Evolutionary conservation across 768 basidiomycete genomes (phyloP).

Genomic region (Tephrocybe sp.): DNA sequence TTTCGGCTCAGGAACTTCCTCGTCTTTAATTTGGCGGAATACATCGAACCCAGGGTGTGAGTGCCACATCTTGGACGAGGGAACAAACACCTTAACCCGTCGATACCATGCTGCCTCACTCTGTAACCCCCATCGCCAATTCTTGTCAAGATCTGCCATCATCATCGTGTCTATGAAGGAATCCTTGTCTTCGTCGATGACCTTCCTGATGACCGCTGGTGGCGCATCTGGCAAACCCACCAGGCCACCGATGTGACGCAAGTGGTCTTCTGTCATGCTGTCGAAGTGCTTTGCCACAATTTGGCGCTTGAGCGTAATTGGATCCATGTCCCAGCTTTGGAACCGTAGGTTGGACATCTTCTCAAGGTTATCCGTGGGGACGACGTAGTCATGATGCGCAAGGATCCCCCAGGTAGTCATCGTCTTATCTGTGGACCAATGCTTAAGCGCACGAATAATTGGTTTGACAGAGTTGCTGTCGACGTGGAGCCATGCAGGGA

Average conservation of each 20-base stretch:
- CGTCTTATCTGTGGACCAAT: slow-evolving; percentile 17
- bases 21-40: slow-evolving; percentile 10
- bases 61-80: slow-evolving; percentile 21
- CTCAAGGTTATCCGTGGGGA: neutral
- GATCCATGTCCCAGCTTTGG: neutral
- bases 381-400: neutral
- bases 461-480: slow-evolving; percentile 14
- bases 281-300: neutral
- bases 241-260: neutral
- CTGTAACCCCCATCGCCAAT: slow-evolving; percentile 7
- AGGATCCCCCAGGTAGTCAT: slow-evolving; percentile 15
- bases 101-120: slow-evolving; percentile 25
- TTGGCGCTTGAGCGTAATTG: neutral
- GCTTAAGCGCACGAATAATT: slow-evolving; percentile 15
- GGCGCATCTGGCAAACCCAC: neutral
- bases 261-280: neutral
- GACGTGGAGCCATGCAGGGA: slow-evolving; percentile 24
- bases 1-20: slow-evolving; percentile 3
- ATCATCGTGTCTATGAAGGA: slow-evolving; percentile 13
- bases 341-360: neutral
- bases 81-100: slow-evolving; percentile 20
- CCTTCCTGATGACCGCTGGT: neutral
- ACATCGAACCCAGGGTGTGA: slow-evolving; percentile 23
- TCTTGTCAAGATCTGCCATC: slow-evolving; percentile 14
- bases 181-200: neutral